Conservation (phyloP, 83 land plant species). For the Diphasiastrum complanatum region DNA sequence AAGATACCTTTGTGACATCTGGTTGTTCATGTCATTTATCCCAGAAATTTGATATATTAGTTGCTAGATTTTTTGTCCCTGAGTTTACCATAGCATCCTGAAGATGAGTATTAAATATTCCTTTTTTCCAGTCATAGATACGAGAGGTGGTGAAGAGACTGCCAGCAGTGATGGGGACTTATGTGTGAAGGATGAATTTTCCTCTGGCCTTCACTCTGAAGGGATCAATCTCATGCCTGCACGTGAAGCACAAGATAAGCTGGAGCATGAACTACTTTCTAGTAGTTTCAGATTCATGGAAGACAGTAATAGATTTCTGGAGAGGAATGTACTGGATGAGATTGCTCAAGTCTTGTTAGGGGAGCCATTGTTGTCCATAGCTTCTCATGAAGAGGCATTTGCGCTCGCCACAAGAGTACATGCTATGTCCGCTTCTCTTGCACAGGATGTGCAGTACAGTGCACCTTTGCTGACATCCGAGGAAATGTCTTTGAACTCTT, state of each 20-base stretch:
- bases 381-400: constrained; percentile 42
- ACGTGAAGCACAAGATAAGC: too few relatives aligned
- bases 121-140: constrained; percentile 43
- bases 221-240: neutral
- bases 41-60: neutral
- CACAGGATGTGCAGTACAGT: too few relatives aligned
- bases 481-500: too few relatives aligned
- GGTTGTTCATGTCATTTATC: neutral
- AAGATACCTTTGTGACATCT: neutral
- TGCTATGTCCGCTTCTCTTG: constrained; percentile 37
- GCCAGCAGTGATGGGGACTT: constrained; percentile 25
- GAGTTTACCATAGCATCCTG: too few relatives aligned
- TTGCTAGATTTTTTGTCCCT: neutral
- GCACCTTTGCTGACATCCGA: too few relatives aligned
- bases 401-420: constrained; percentile 45
- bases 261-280: too few relatives aligned
- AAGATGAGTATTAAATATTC: neutral
- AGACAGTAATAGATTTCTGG: too few relatives aligned
- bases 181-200: constrained; percentile 18
- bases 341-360: constrained; percentile 47
- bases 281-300: too few relatives aligned
- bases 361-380: constrained; percentile 40
- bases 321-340: constrained; percentile 37
- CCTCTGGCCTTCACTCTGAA: neutral
- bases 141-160: constrained; percentile 32